These are phyloP conservation scores for Ettlia oleoabundans DNA, from an alignment of 139 green algal species.

Conservation along the genomic window DNA sequence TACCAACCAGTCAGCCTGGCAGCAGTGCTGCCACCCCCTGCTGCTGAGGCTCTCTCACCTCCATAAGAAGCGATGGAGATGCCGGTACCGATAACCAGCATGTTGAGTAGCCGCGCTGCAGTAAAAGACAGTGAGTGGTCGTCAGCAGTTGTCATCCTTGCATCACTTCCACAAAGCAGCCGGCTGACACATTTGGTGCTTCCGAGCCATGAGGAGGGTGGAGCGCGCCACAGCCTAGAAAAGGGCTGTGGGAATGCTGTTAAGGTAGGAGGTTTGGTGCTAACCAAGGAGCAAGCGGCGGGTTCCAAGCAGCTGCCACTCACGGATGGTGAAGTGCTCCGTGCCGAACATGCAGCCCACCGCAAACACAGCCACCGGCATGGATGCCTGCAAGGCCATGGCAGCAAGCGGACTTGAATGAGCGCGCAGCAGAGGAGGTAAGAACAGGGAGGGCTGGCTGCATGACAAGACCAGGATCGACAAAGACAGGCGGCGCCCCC, in stretches of 20 bases:
- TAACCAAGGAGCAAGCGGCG: no score
- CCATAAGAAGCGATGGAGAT: constrained; percentile 25
- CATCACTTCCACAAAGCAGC: no score
- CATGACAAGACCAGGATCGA: background rate
- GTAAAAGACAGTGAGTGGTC: background rate
- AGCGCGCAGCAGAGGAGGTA: background rate
- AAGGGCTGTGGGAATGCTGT: background rate
- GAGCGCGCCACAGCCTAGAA: no score
- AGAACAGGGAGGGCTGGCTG: background rate
- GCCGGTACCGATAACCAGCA: constrained; percentile 58
- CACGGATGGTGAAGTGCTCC: constrained; percentile 54
- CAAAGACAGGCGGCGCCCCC: background rate
- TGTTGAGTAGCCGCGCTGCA: constrained; percentile 49
- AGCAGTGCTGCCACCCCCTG: no score
- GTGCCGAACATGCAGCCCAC: constrained; percentile 54
- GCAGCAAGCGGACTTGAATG: constrained; percentile 50
- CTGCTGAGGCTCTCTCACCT: background rate
- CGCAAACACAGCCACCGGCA: constrained; percentile 65
- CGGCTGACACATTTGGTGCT: no score
- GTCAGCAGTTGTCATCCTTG: no score
- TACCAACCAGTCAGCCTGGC: no score
- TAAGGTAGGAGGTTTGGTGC: background rate
- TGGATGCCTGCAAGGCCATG: constrained; percentile 67
- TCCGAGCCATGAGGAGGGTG: no score
- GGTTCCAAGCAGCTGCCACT: background rate